These are phyloP conservation scores for Euphorbia peplus DNA, from an alignment of 345 rosid species.

Conservation along the genomic window DNA sequence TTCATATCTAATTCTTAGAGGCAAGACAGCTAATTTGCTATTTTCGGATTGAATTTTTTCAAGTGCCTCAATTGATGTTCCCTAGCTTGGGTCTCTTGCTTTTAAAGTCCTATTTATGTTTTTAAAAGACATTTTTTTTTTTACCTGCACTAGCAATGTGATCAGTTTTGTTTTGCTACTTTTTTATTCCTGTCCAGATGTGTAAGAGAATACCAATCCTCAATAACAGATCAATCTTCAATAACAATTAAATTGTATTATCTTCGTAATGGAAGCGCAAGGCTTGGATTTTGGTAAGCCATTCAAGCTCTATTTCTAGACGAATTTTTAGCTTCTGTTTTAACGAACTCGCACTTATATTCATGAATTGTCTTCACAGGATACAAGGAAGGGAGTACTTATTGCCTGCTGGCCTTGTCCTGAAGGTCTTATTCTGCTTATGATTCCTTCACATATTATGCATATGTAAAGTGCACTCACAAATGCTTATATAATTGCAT, in stretches of 20 bases:
- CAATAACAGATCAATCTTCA: slow-evolving; percentile 40
- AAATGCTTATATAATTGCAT: too few relatives aligned
- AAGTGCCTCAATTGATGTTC: not conserved
- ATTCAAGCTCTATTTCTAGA: slow-evolving; percentile 10
- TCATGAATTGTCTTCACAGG: slow-evolving; percentile 44
- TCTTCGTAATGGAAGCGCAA: slow-evolving; percentile 89
- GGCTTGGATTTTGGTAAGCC: slow-evolving; percentile 93
- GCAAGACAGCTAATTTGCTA: not conserved
- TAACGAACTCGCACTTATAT: not conserved
- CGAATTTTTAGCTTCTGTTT: not conserved
- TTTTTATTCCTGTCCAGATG: slow-evolving; percentile 50
- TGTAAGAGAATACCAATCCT: slow-evolving; percentile 77
- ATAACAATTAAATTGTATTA: slow-evolving; percentile 76
- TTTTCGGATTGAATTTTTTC: not conserved
- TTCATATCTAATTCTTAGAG: not conserved
- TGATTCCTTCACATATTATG: not conserved
- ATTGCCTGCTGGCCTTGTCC: slow-evolving; percentile 83
- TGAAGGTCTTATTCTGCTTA: slow-evolving; percentile 56
- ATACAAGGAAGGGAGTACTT: slow-evolving; percentile 77
- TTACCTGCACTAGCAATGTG: not conserved
- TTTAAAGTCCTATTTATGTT: not conserved
- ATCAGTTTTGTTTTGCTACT: slow-evolving; percentile 1
- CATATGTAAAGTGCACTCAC: too few relatives aligned
- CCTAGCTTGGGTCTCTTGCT: not conserved
- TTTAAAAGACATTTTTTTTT: not conserved